phyloP scores from a whole-genome alignment of 2,329 filamentous ascomycete genomes.

The Trichoderma cornu-damae region DNA sequence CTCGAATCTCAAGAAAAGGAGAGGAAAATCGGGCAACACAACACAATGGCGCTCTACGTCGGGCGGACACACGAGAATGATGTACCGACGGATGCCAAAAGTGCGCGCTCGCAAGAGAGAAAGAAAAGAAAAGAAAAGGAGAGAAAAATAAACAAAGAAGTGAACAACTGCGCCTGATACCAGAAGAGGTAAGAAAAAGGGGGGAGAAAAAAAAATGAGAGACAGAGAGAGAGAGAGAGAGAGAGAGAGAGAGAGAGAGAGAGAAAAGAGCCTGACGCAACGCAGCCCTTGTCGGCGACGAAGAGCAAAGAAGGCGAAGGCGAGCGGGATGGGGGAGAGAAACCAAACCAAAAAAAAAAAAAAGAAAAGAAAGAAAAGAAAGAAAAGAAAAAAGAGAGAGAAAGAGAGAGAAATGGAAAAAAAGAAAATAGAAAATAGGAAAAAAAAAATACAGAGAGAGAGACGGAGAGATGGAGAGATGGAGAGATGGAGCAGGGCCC shows the following conservation, averaged over 20 bases:
- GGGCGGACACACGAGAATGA: neutral
- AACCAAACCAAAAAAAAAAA: no score
- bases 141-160: no score
- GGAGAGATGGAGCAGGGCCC: conserved; percentile 6
- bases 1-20: conserved; percentile 3
- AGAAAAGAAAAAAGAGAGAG: no score
- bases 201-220: no score
- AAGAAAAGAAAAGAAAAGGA: neutral
- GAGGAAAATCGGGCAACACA: conserved; percentile 5
- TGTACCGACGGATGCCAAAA: neutral
- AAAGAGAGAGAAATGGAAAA: no score
- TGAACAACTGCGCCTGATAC: conserved; percentile 10
- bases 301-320: conserved; percentile 6
- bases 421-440: no score
- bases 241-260: no score
- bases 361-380: no score
- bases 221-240: no score
- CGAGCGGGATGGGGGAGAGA: neutral
- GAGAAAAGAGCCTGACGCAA: neutral
- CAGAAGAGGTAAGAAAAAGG: neutral
- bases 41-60: neutral
- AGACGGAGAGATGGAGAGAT: no score
- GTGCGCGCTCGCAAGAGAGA: neutral
- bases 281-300: conserved; percentile 13
- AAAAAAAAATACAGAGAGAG: no score